Conservation (phyloP, 768 basidiomycete genomes). For the Suillus luteus region DNA sequence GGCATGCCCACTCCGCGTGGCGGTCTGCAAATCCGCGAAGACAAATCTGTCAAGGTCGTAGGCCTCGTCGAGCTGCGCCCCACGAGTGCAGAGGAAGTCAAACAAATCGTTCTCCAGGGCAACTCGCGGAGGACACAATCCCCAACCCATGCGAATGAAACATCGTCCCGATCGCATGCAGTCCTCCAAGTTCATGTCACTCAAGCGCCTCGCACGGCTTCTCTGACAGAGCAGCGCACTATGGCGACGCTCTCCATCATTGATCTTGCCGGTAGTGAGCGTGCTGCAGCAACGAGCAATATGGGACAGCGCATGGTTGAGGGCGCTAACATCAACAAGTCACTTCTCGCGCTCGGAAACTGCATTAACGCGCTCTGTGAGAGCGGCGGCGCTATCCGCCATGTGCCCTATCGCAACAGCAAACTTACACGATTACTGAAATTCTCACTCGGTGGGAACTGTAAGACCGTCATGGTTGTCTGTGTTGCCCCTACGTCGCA, state of each 20-base stretch:
- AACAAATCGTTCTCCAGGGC: conserved; percentile 87
- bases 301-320: conserved; percentile 99
- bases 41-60: conserved; percentile 88
- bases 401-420: conserved; percentile 96
- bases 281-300: conserved; percentile 94
- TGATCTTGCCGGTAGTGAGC: conserved; percentile 95
- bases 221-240: conserved; percentile 77
- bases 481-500: conserved; percentile 93
- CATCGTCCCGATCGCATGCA: conserved; percentile 95
- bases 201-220: conserved; percentile 83
- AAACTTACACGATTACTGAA: conserved; percentile 97
- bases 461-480: conserved; percentile 99
- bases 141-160: conserved; percentile 94
- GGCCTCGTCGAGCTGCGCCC: conserved; percentile 84
- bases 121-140: conserved; percentile 90
- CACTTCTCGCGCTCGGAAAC: conserved; percentile 93
- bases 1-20: conserved; percentile 67
- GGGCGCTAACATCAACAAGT: conserved; percentile 99
- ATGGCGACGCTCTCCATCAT: conserved; percentile 96
- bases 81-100: conserved; percentile 86
- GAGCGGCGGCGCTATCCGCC: conserved; percentile 83
- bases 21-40: conserved; percentile 91
- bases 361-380: conserved; percentile 99
- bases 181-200: conserved; percentile 95
- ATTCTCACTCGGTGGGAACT: conserved; percentile 97